Percentiles rank a stretch among this genome's conserved stretches.
Conservation (phyloP, 495 filamentous ascomycete species). For the Lophium mytilinum region DNA sequence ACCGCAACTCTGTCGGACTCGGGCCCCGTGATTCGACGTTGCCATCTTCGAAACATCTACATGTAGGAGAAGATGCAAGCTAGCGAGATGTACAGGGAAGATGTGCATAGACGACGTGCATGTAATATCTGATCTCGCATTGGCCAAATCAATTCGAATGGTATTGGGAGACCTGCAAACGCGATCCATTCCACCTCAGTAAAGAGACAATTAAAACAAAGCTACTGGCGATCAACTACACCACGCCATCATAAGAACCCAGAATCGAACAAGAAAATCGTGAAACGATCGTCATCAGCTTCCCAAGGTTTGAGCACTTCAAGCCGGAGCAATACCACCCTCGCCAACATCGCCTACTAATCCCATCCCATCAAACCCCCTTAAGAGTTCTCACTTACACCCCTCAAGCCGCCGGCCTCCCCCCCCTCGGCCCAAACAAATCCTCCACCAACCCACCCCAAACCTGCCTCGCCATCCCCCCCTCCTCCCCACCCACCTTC, state of each 20-base stretch:
- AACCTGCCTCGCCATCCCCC: constrained; percentile 41
- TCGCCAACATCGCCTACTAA: neutral
- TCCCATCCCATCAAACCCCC: neutral
- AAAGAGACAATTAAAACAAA: neutral
- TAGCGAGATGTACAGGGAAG: too few species aligned
- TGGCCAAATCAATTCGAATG: too few species aligned
- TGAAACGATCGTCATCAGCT: constrained; percentile 4
- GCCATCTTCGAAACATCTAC: too few species aligned
- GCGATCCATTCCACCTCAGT: too few species aligned
- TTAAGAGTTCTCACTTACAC: neutral
- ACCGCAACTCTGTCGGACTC: too few species aligned
- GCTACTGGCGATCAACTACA: neutral
- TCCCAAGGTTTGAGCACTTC: constrained; percentile 24
- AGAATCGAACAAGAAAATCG: neutral
- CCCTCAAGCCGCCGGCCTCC: neutral
- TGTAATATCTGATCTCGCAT: too few species aligned
- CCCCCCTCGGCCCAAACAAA: constrained; percentile 39
- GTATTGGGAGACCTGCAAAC: too few species aligned
- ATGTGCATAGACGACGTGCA: too few species aligned
- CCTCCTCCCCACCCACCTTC: constrained; percentile 29
- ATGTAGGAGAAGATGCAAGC: too few species aligned
- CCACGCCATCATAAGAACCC: neutral
- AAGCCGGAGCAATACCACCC: neutral
- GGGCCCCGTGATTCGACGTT: too few species aligned
- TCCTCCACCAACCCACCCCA: constrained; percentile 54